Conservation (phyloP, 345 rosid genomes). For the Murraya koenigii region DNA sequence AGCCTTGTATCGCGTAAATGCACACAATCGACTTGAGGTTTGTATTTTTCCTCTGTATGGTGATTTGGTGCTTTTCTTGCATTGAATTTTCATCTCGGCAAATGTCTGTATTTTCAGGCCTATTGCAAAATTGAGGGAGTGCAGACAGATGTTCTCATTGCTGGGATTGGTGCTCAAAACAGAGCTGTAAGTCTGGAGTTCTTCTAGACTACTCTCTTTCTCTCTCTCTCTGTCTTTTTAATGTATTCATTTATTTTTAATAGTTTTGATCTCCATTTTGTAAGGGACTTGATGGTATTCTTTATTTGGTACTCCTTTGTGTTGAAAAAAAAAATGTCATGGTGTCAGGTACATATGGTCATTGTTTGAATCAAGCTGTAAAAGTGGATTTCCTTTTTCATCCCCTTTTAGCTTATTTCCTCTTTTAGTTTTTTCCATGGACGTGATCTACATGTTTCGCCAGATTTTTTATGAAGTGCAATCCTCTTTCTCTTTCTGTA, state of each 20-base stretch:
- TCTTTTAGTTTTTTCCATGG: not conserved
- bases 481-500: not conserved
- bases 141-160: slow-evolving; percentile 68
- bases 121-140: slow-evolving; percentile 96
- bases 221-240: not conserved
- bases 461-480: not conserved
- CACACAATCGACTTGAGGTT: slow-evolving; percentile 83
- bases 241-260: not conserved
- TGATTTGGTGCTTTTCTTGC: not conserved
- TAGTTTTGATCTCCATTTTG: not conserved
- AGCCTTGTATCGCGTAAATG: slow-evolving; percentile 74
- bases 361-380: slow-evolving; percentile 55
- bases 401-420: not conserved
- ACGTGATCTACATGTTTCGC: not conserved
- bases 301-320: not conserved
- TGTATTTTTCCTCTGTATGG: slow-evolving; percentile 13
- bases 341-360: not conserved
- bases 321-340: not conserved
- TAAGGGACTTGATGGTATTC: not conserved
- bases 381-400: slow-evolving; percentile 21
- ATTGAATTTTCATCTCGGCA: not conserved
- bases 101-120: slow-evolving; percentile 42
- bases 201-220: not conserved
- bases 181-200: slow-evolving; percentile 73
- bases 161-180: slow-evolving; percentile 67